Base-by-base conservation (phyloP, 2,329 filamentous ascomycete species). In the Alternaria dauci region DNA sequence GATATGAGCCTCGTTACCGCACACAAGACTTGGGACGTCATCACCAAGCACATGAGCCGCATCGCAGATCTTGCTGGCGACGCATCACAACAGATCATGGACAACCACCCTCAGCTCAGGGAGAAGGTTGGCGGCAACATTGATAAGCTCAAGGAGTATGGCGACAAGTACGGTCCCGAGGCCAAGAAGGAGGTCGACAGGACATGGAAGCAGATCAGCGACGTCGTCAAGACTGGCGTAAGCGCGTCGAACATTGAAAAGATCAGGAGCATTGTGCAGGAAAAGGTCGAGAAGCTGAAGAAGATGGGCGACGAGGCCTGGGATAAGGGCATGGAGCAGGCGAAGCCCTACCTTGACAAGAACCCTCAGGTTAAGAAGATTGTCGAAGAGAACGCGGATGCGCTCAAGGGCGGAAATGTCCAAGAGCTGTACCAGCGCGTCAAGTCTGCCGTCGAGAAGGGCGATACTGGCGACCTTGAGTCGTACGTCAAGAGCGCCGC, bases 161-260 rank as follows among this genome's bases (percentile, higher is more conserved):
- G 88, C 26, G 86, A 92, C 14, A 82, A 87, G 60, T 90, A 90
- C 70, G 91, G 91, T 0, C 91, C 90, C 0, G 89, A 93, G 72
- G 90, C 89, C 0, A 91, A 92, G 85, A 89, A 92, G 83, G 85
- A 91, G 76, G 85, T 91, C 5, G 88, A 93, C 56, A 83, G 89
- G 77, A 91, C 90, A 1, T 92, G 89, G 86, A 75, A 84, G 28
- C 85, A 93, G 75, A 81, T 91, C 66, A 84, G 83, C 67, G 86
- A 90, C 39, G 84, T 92, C 48, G 73, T 91, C 56, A 85, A 87
- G 46, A 83, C 83, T 14, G 90, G 90, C 2, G 72, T 91, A 53
- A 87, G 82, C 50, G 80, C 82, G 0, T 81, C 86, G 53, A 88
- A 87, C 70, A 83, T 82, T 9, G 72, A 75, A 54, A 83, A 85